Evolutionary conservation across 2,329 filamentous ascomycete genomes (phyloP).

Genomic region (Neofusicoccum laricinum): DNA sequence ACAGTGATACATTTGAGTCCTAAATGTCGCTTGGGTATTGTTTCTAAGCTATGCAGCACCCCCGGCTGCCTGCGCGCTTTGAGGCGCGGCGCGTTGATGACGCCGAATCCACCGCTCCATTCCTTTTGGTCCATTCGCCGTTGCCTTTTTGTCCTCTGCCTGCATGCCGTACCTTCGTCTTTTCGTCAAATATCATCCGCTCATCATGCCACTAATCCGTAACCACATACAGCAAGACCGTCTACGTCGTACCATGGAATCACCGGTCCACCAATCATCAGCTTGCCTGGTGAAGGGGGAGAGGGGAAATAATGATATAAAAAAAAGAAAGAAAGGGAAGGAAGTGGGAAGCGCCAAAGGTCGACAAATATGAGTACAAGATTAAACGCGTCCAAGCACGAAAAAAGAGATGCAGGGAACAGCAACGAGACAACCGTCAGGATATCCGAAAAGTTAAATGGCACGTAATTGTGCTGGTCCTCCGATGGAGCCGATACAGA

Average conservation of each 20-base stretch:
- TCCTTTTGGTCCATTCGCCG: not conserved
- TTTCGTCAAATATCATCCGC: not conserved
- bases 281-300: not conserved
- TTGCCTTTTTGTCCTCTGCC: not conserved
- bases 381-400: constrained; percentile 5
- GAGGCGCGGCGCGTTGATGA: not conserved
- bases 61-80: not conserved
- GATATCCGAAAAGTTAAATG: constrained; percentile 10
- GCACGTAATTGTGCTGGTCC: not conserved
- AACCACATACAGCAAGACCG: constrained; percentile 9
- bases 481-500: too few species aligned
- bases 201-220: not conserved
- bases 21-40: constrained; percentile 6
- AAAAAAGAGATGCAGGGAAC: not conserved
- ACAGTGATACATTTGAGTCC: constrained; percentile 11
- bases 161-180: not conserved
- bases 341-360: not conserved
- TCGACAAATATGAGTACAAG: constrained; percentile 12
- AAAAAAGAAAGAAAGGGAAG: not conserved
- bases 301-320: not conserved
- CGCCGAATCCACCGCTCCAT: not conserved
- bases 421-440: not conserved
- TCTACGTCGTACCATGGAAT: constrained; percentile 5
- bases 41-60: not conserved
- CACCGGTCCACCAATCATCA: not conserved